Evolutionary conservation across 768 basidiomycete species (phyloP), one percentile per base, ranked within the genome.

Genomic region (Lentinula guzmanii): DNA sequence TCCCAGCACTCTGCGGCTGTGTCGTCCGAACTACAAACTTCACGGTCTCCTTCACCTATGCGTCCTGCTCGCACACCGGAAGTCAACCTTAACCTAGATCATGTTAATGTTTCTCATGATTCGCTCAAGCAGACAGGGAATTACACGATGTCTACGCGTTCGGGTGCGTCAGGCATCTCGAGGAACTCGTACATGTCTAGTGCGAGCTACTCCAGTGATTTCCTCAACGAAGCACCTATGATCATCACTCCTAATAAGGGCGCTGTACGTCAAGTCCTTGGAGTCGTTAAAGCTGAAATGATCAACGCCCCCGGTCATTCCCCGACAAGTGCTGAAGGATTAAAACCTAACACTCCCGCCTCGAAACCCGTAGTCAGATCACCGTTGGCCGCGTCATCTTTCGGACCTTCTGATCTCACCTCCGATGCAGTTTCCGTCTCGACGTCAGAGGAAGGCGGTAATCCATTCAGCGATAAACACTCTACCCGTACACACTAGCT

Each of bases 181-280:
- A 77, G 87, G 64, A 78, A 82, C 60, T 92, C 91, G 18, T 90
- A 82, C 74, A 83, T 88, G 79, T 87, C 90, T 33, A 83, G 80
- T 46, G 87, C 86, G 45, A 91, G 87, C 68, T 90, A 82, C 69
- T 80, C 87, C 15, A 91, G 89, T 67, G 91, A 92, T 66, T 82
- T 93, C 74, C 75, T 92, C 62, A 85, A 86, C 67, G 91, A 93
- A 70, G 85, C 89, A 1, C 90, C 91, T 24, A 86, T 88, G 76
- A 93, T 93, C 66, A 83, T 93, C 64, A 90, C 89, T 0, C 84
- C 89, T 33, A 79, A 77, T 31, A 86, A 83, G 62, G 79, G 83
- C 34, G 76, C 80, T 52, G 82, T 90, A 67, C 80, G 88, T 52
- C 87, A 90, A 66, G 87, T 91, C 6, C 73, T 90, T 45, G 89